These are phyloP conservation scores for Eucalyptus grandis DNA, from an alignment of 345 rosid species.

Conservation along the genomic window DNA sequence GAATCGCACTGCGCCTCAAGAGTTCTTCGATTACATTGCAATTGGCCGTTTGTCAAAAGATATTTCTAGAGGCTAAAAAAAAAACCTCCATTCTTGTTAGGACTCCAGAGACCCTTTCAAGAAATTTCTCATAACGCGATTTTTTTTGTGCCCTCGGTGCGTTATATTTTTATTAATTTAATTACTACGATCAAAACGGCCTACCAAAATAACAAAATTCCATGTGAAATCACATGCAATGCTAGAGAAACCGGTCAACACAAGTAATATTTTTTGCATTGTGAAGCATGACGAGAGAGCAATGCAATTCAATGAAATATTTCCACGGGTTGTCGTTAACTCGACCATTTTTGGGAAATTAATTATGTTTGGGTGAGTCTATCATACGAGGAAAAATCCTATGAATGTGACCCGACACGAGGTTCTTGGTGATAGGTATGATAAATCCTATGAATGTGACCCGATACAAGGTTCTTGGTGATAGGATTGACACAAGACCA, in stretches of 20 bases:
- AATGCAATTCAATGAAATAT: not conserved
- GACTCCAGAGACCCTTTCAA: not conserved
- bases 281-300: not conserved
- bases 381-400: not conserved
- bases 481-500: not conserved
- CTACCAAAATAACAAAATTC: not conserved
- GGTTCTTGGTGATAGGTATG: too few species aligned
- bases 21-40: not conserved
- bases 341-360: not conserved
- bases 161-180: not conserved
- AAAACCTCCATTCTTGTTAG: not conserved
- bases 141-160: not conserved
- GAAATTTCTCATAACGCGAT: not conserved
- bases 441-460: not conserved
- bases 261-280: not conserved
- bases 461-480: not conserved
- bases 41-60: not conserved
- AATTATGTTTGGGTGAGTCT: not conserved
- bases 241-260: not conserved
- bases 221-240: not conserved
- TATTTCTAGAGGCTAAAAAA: not conserved
- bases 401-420: too few species aligned
- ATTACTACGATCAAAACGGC: not conserved
- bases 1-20: accelerated
- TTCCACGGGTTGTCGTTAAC: not conserved